phyloP scores from a whole-genome alignment of 1,284 basidiomycete genomes.

The Phaffia rhodozyma region DNA sequence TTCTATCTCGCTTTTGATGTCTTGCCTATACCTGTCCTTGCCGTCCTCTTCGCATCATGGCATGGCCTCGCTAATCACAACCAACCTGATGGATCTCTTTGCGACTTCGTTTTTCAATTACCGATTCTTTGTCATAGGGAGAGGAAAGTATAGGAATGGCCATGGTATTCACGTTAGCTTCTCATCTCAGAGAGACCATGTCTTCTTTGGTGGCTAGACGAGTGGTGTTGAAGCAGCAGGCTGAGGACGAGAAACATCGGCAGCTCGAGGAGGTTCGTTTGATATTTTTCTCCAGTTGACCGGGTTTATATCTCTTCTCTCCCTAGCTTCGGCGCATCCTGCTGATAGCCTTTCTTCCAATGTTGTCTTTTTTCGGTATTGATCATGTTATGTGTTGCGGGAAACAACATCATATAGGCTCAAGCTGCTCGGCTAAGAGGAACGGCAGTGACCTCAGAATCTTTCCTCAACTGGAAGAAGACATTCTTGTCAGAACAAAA shows the following conservation, averaged over 20 bases:
- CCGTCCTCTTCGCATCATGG: background rate
- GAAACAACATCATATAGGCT: conserved; percentile 43
- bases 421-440: conserved; percentile 80
- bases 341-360: background rate
- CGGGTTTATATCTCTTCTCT: background rate
- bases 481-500: conserved; percentile 61
- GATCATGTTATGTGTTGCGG: conserved; percentile 4
- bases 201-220: conserved; percentile 51
- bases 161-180: conserved; percentile 91
- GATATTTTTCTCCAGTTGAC: background rate
- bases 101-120: background rate
- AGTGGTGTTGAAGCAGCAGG: conserved; percentile 46
- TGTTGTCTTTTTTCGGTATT: background rate
- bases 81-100: conserved; percentile 5
- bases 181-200: conserved; percentile 70
- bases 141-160: conserved; percentile 90
- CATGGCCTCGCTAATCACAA: too few species aligned
- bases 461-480: conserved; percentile 69
- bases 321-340: background rate
- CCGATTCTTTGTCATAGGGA: conserved; percentile 45
- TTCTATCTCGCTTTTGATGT: background rate
- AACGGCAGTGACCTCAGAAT: conserved; percentile 71
- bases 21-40: conserved; percentile 5
- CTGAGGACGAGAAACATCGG: conserved; percentile 58
- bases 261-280: conserved; percentile 56